Evolutionary conservation across 257 asterid genomes (phyloP).

Genomic region (Primulina tabacum): DNA sequence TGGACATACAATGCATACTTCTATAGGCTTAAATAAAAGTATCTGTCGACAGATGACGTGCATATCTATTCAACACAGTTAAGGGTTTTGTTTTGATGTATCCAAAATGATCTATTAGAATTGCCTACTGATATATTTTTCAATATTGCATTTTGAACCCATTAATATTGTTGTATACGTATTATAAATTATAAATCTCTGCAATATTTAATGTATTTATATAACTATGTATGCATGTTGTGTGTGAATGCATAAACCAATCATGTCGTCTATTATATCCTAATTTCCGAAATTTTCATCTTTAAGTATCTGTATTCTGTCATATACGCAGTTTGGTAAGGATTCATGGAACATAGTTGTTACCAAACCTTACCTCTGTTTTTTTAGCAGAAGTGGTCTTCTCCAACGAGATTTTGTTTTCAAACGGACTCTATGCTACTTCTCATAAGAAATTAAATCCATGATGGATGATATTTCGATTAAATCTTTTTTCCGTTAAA

Average conservation of each 20-base stretch:
- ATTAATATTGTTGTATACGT: no score
- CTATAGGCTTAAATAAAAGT: not conserved
- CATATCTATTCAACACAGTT: no score
- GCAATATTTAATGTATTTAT: no score
- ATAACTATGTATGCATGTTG: no score
- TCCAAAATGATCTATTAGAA: no score
- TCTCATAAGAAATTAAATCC: not conserved
- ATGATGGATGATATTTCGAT: not conserved
- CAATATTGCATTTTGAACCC: no score
- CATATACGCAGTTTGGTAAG: not conserved
- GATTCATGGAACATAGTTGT: not conserved
- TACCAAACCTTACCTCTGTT: not conserved
- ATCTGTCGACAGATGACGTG: not conserved
- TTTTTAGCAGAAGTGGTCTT: not conserved
- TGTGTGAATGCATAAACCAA: no score
- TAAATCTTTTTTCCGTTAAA: no score
- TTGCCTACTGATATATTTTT: no score
- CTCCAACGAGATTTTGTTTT: not conserved
- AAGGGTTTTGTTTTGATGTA: not conserved
- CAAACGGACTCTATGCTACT: not conserved
- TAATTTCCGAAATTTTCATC: no score
- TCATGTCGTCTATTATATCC: no score
- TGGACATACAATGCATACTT: not conserved
- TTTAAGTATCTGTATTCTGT: not conserved
- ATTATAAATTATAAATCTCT: no score